phyloP scores from a whole-genome alignment of 2,329 filamentous ascomycete genomes.

The Hirsutella thompsonii region DNA sequence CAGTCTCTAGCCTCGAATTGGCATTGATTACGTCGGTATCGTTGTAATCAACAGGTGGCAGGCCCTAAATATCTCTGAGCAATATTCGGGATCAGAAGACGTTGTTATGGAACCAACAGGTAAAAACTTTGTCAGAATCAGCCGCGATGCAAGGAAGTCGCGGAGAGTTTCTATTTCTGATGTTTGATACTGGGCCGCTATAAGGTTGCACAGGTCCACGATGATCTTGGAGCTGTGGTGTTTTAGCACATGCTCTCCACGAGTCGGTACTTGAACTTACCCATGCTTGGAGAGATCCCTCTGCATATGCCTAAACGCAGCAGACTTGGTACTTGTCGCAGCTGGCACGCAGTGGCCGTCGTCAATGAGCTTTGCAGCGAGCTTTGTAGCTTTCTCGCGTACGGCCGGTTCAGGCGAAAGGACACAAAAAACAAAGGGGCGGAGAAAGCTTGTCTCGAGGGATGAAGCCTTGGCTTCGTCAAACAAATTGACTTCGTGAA shows the following conservation, averaged over 20 bases:
- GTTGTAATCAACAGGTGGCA: conserved; percentile 40
- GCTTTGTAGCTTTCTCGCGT: conserved; percentile 31
- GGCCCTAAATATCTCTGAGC: conserved; percentile 27
- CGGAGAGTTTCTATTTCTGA: conserved; percentile 33
- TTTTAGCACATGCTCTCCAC: background rate
- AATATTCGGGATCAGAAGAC: background rate
- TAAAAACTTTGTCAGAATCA: conserved; percentile 37
- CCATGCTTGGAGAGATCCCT: conserved; percentile 39
- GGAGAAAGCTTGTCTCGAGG: conserved; percentile 23
- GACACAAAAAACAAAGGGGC: conserved; percentile 40
- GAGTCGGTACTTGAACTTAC: conserved; percentile 17
- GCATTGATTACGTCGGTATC: conserved; percentile 39
- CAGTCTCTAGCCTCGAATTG: conserved; percentile 45
- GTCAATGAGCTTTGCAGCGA: conserved; percentile 34
- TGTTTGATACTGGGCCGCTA: conserved; percentile 29
- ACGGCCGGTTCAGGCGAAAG: conserved; percentile 37
- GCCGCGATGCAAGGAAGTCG: conserved; percentile 41
- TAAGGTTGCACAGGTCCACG: conserved; percentile 34
- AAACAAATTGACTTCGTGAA: conserved; percentile 17
- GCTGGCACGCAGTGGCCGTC: conserved; percentile 14
- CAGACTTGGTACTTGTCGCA: conserved; percentile 11
- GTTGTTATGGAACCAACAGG: conserved; percentile 23
- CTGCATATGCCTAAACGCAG: conserved; percentile 15
- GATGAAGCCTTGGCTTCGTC: no score
- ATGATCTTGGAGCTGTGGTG: conserved; percentile 21